Evolutionary conservation across 2,329 filamentous ascomycete genomes (phyloP), one percentile per base, ranked within the genome.

Genomic region (Bipolaris victoriae): DNA sequence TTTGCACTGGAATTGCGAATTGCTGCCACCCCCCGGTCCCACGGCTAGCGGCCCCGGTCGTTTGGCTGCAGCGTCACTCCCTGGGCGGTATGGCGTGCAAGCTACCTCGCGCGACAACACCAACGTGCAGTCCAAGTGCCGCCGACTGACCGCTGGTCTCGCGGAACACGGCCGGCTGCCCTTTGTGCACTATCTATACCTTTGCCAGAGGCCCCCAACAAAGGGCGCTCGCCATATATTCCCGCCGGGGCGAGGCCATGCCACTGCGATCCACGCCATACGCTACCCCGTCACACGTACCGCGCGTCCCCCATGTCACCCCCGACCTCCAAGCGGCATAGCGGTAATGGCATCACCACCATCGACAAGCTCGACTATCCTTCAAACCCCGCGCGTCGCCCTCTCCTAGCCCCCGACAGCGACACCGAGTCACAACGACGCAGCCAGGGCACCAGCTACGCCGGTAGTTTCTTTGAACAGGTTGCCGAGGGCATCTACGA

Each of bases 401-500:
- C 79, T 5, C 76, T 82, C 16, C 75, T 81, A 10, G 71, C 71
- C 36, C 64, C 69, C 60, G 70, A 76, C 60, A 69, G 74, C 60
- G 67, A 75, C 40, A 67, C 67, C 20, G 68, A 68, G 46, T 69
- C 64, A n/a, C 68, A 63, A 45, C 68, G 72, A 15, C 71, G 67
- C 36, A 80, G 77, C 58, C 75, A 78, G 57, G 74, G 77, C 56
- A 78, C 72, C 55, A 81, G 79, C 67, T 78, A 79, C 71, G 79
- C 80, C 49, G 81, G 81, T 58, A 81, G 77, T 73, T 83, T 88
- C 69, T 83, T 88, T 70, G 84, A 80, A 55, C 81, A 87, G 66
- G 84, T 88, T 10, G 85, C 85, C 29, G 83, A 84, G 52, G 85
- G 84, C 63, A 85, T 88, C 64, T 80, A 84, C 52, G 81, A 84